phyloP scores from a whole-genome alignment of 169 alveolate genomes.

The Eimeria acervulina region DNA sequence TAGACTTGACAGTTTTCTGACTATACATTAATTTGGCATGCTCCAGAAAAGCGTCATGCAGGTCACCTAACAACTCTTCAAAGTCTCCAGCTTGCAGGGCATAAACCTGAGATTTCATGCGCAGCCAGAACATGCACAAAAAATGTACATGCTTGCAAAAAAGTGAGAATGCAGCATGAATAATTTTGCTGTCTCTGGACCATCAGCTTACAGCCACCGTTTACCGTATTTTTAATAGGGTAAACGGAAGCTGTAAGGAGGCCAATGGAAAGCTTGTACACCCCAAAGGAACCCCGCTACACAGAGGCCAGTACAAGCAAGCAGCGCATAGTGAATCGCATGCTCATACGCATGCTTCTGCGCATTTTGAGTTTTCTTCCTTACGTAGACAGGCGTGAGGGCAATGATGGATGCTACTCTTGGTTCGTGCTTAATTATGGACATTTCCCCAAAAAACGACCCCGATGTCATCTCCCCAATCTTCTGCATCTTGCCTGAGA shows the following conservation, averaged over 20 bases:
- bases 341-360: background rate
- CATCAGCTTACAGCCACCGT: too few species aligned
- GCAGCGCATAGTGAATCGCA: background rate
- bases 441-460: constrained; percentile 89
- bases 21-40: constrained; percentile 67
- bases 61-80: constrained; percentile 55
- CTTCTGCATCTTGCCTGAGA: constrained; percentile 75
- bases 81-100: constrained; percentile 75
- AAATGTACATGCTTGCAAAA: background rate
- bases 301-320: background rate
- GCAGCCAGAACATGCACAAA: background rate
- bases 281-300: background rate
- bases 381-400: constrained; percentile 89
- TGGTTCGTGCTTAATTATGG: constrained; percentile 85
- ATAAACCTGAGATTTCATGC: constrained; percentile 50
- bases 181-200: too few species aligned
- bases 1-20: constrained; percentile 51
- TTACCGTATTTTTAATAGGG: too few species aligned
- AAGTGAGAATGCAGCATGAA: too few species aligned
- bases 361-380: background rate
- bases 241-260: background rate
- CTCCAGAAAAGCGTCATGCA: constrained; percentile 65
- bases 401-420: constrained; percentile 87
- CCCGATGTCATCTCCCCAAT: constrained; percentile 79
- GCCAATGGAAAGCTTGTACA: background rate